Evolutionary conservation across 2,329 filamentous ascomycete species (phyloP).

Genomic region (Ophiostoma triangulosporum): DNA sequence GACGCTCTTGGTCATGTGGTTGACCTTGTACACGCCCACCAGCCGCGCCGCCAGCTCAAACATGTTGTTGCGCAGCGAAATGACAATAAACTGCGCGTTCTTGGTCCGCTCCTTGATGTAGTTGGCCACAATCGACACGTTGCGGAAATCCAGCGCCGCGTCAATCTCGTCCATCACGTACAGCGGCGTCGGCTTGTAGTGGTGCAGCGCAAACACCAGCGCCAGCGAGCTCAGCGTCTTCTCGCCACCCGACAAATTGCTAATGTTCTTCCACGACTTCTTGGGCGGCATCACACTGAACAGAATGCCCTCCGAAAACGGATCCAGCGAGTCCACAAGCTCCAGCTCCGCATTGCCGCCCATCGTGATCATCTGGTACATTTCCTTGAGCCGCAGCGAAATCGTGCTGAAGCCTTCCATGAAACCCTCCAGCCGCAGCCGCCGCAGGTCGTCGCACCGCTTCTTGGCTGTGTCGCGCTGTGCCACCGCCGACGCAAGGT

Average conservation of each 20-base stretch:
- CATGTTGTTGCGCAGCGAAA: conserved; percentile 97
- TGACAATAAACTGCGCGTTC: conserved; percentile 98
- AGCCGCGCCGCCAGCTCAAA: conserved; percentile 93
- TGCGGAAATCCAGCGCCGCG: conserved; percentile 91
- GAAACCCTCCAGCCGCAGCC: conserved; percentile 84
- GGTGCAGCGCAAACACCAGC: conserved; percentile 93
- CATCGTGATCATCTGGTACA: conserved; percentile 99
- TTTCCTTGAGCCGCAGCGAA: conserved; percentile 89
- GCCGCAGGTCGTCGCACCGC: conserved; percentile 81
- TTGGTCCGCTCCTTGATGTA: conserved; percentile 99
- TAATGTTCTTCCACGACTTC: conserved; percentile 99
- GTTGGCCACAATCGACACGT: conserved; percentile 94
- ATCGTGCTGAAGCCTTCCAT: conserved; percentile 96
- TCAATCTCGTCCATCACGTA: conserved; percentile 99
- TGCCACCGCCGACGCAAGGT: conserved; percentile 64
- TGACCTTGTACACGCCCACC: conserved; percentile 98
- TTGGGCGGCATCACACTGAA: conserved; percentile 99
- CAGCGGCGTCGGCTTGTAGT: conserved; percentile 92
- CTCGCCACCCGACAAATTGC: conserved; percentile 88
- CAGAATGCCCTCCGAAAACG: conserved; percentile 90
- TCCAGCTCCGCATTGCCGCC: conserved; percentile 96
- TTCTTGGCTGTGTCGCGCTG: conserved; percentile 81
- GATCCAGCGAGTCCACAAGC: conserved; percentile 88
- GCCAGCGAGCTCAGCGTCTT: conserved; percentile 91
- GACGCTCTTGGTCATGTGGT: conserved; percentile 93